These are phyloP conservation scores for Fusarium sp. DNA, from an alignment of 2,329 filamentous ascomycete genomes.

Conservation along the genomic window DNA sequence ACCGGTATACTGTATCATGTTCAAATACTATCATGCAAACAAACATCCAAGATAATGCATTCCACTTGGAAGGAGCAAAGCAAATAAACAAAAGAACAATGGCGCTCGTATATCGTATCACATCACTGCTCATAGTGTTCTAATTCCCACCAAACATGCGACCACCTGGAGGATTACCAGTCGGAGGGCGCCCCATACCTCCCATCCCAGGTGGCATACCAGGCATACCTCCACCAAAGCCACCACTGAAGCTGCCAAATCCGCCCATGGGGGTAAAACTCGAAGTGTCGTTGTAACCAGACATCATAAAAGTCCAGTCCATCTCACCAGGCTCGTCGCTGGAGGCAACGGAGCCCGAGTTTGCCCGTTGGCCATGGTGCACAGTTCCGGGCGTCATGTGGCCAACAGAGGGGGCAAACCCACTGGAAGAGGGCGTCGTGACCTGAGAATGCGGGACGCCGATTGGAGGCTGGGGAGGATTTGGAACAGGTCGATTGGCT, in stretches of 20 bases:
- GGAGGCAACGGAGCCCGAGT: constrained; percentile 34
- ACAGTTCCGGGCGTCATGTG: constrained; percentile 17
- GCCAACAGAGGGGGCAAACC: constrained; percentile 46
- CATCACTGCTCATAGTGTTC: constrained; percentile 14
- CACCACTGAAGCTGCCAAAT: constrained; percentile 43
- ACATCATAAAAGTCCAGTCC: constrained; percentile 61
- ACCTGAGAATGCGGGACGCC: constrained; percentile 36
- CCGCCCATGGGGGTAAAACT: constrained; percentile 45
- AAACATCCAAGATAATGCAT: neutral
- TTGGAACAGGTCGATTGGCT: constrained; percentile 42
- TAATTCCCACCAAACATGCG: constrained; percentile 43
- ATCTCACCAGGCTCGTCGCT: constrained; percentile 51
- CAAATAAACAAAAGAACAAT: neutral
- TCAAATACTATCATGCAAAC: neutral
- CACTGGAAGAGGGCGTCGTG: constrained; percentile 44
- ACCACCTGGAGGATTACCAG: constrained; percentile 26
- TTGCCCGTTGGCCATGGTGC: constrained; percentile 9
- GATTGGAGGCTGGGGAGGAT: constrained; percentile 37
- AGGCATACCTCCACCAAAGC: constrained; percentile 38
- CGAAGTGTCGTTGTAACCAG: constrained; percentile 51
- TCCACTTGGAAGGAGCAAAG: neutral
- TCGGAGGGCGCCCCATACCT: constrained; percentile 27
- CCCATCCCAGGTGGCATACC: constrained; percentile 32
- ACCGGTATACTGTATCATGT: neutral
- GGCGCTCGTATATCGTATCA: neutral